Percentiles rank a stretch among this genome's conserved stretches.
Evolutionary conservation across 192 early-diverging fungal genomes (phyloP).

Genomic region (Rhizophlyctis rosea): DNA sequence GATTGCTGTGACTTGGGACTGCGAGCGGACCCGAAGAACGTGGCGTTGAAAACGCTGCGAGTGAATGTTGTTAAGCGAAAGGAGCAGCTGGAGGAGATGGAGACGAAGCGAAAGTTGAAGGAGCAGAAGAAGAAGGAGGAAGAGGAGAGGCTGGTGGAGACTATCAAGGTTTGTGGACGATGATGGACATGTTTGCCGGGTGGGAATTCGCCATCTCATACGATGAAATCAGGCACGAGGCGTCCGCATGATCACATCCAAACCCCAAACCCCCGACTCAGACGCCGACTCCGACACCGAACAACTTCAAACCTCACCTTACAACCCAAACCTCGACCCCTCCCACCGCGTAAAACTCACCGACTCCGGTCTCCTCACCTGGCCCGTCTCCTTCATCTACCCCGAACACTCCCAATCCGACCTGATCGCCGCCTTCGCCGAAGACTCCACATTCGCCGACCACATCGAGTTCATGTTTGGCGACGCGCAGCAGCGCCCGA

Average conservation of each 20-base stretch:
- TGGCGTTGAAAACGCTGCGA: conserved; percentile 34
- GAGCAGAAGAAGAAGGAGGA: conserved; percentile 42
- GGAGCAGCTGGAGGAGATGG: conserved; percentile 40
- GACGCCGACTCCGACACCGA: conserved; percentile 37
- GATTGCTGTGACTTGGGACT: conserved; percentile 78
- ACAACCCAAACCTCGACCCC: conserved; percentile 27
- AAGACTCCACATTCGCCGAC: conserved; percentile 74
- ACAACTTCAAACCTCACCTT: conserved; percentile 21
- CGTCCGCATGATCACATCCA: conserved; percentile 34
- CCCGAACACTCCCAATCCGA: conserved; percentile 92
- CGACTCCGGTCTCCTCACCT: conserved; percentile 43
- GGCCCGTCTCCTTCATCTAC: conserved; percentile 91
- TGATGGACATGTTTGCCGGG: too few relatives aligned
- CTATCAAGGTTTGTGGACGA: conserved; percentile 41
- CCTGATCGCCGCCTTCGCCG: conserved; percentile 80
- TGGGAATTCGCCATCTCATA: too few relatives aligned
- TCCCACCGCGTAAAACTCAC: conserved; percentile 58
- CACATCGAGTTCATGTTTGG: conserved; percentile 81
- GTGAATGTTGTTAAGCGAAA: conserved; percentile 40
- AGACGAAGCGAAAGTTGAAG: conserved; percentile 43
- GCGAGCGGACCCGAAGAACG: conserved; percentile 56
- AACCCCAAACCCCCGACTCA: conserved; percentile 38
- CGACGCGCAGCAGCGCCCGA: conserved; percentile 57
- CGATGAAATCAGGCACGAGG: background rate
- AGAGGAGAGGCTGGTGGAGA: conserved; percentile 41